A percentile compares a stretch with the other conserved stretches of the same genome.
Conservation (phyloP, 2,329 filamentous ascomycete genomes). For the Ascochyta fabae region DNA sequence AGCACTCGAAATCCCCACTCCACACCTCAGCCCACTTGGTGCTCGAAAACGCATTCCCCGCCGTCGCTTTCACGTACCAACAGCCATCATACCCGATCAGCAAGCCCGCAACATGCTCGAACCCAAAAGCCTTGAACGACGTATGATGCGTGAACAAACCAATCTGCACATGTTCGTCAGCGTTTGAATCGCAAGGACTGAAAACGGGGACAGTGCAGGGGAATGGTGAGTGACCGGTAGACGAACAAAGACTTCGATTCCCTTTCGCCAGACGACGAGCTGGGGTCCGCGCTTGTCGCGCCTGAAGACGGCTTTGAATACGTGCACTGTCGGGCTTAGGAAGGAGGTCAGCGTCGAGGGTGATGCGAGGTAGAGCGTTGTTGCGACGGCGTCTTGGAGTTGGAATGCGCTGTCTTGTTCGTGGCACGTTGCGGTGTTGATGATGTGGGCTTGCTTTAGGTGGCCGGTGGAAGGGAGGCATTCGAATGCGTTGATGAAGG, state of each 20-base stretch:
- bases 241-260: conserved; percentile 24
- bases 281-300: conserved; percentile 9
- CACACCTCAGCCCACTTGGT: conserved; percentile 26
- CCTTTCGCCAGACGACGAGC: conserved; percentile 30
- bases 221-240: neutral
- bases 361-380: conserved; percentile 18
- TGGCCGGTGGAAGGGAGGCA: conserved; percentile 8
- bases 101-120: conserved; percentile 26
- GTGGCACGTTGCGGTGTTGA: conserved; percentile 6
- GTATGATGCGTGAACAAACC: conserved; percentile 25
- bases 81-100: conserved; percentile 29
- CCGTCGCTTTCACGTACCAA: conserved; percentile 22
- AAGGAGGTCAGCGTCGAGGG: conserved; percentile 13
- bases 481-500: conserved; percentile 14
- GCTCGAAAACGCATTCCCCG: conserved; percentile 19
- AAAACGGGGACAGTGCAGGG: too few species aligned
- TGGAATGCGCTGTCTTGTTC: neutral
- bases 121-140: conserved; percentile 13
- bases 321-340: conserved; percentile 16
- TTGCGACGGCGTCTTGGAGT: conserved; percentile 28
- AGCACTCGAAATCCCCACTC: conserved; percentile 24
- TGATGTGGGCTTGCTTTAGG: conserved; percentile 8
- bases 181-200: neutral
- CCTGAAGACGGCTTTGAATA: conserved; percentile 25
- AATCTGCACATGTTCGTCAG: conserved; percentile 8